Conservation (phyloP, 2,329 filamentous ascomycete genomes). For the Pezicula rhizophila region DNA sequence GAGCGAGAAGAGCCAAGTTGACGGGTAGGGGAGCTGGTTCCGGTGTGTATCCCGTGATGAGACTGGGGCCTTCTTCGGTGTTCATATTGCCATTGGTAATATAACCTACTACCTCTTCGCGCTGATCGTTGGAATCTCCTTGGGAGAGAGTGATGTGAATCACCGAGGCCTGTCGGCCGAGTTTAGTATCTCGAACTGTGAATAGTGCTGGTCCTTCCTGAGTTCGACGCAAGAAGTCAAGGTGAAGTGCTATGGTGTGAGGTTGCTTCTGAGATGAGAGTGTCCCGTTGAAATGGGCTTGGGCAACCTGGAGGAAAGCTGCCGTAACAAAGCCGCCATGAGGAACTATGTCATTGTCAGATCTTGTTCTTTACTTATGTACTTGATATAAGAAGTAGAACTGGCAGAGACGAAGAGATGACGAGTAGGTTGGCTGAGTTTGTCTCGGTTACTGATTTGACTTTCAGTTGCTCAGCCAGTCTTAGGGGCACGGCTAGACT, state of each 20-base stretch:
- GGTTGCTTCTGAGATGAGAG: constrained; percentile 53
- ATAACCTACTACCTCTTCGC: constrained; percentile 58
- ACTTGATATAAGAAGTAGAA: neutral
- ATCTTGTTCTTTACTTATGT: too few species aligned
- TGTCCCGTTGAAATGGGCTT: constrained; percentile 51
- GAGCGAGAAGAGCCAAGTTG: constrained; percentile 34
- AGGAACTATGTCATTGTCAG: constrained; percentile 43
- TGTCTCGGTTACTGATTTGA: too few species aligned
- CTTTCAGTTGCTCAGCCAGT: too few species aligned
- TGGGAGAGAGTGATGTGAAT: constrained; percentile 57
- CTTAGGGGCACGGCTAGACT: too few species aligned
- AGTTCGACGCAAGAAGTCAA: constrained; percentile 61
- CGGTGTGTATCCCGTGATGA: constrained; percentile 47
- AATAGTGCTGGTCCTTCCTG: constrained; percentile 50
- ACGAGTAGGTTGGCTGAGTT: neutral
- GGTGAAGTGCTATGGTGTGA: constrained; percentile 57
- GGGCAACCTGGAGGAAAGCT: constrained; percentile 52
- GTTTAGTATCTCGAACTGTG: constrained; percentile 55
- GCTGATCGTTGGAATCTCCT: constrained; percentile 26
- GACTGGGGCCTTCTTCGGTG: constrained; percentile 51
- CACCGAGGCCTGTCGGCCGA: constrained; percentile 56
- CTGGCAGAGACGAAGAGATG: neutral
- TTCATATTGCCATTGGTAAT: constrained; percentile 58
- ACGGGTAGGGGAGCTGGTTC: constrained; percentile 29
- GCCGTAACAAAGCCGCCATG: constrained; percentile 66